phyloP scores from a whole-genome alignment of 768 basidiomycete species.

The Russula dissimulans region DNA sequence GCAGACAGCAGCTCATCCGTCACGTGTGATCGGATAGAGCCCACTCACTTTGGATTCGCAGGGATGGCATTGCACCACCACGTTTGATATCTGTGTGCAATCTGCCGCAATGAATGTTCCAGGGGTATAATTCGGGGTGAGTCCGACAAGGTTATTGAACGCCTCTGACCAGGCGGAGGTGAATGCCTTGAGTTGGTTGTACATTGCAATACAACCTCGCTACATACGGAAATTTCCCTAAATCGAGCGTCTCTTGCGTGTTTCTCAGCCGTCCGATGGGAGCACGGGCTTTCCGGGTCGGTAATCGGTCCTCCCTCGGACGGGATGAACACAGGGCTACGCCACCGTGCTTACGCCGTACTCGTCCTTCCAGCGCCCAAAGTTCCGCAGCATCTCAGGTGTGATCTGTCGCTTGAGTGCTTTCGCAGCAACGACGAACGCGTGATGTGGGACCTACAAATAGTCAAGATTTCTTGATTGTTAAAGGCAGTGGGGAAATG shows the following conservation, averaged over 20 bases:
- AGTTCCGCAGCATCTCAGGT: slow-evolving; percentile 61
- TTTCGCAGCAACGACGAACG: slow-evolving; percentile 67
- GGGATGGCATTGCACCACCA: slow-evolving; percentile 7
- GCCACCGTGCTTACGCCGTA: background rate
- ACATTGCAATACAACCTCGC: slow-evolving; percentile 10
- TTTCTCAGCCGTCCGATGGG: background rate
- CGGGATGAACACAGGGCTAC: background rate
- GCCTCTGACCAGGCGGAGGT: slow-evolving; percentile 10
- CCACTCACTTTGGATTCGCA: slow-evolving; percentile 1
- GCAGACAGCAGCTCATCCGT: background rate
- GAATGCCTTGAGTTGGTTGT: slow-evolving; percentile 13
- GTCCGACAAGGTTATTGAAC: slow-evolving; percentile 8
- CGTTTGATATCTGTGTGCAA: slow-evolving; percentile 4
- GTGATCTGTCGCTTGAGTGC: slow-evolving; percentile 79
- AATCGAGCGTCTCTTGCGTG: background rate
- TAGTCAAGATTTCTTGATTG: background rate
- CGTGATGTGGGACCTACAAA: slow-evolving; percentile 59
- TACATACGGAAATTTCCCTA: background rate
- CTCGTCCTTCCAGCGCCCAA: slow-evolving; percentile 54
- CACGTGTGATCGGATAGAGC: background rate
- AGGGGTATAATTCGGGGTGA: slow-evolving; percentile 8
- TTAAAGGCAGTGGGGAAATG: background rate
- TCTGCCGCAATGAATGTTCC: slow-evolving; percentile 13
- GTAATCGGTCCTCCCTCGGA: background rate
- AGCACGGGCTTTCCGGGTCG: background rate